Conservation (phyloP, 164 flowering plant genomes). For the Platanus orientalis region DNA sequence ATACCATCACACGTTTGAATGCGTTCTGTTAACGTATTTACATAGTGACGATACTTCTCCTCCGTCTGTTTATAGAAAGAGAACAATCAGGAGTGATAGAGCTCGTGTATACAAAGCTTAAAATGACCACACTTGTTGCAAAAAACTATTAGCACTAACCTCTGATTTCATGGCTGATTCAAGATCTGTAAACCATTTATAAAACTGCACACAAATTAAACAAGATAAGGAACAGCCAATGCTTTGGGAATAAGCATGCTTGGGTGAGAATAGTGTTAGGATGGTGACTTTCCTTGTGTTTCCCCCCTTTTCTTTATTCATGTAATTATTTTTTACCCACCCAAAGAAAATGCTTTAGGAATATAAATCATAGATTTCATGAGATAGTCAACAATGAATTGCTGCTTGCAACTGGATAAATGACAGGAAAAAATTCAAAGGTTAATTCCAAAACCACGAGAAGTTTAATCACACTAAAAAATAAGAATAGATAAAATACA, state of each 20-base stretch:
- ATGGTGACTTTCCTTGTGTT: too few species aligned
- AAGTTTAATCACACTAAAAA: too few species aligned
- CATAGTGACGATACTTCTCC: conserved; percentile 92
- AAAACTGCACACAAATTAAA: conserved; percentile 54
- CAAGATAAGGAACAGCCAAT: conserved; percentile 1
- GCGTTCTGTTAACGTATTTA: conserved; percentile 68
- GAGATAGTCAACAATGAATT: too few species aligned
- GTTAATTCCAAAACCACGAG: too few species aligned
- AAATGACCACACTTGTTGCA: background rate
- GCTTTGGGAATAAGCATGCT: background rate
- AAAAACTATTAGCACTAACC: conserved; percentile 42
- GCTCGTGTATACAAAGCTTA: conserved; percentile 3
- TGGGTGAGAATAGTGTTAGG: too few species aligned
- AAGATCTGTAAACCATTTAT: conserved; percentile 95
- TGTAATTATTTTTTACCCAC: too few species aligned
- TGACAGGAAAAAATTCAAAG: too few species aligned
- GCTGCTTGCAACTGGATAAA: too few species aligned
- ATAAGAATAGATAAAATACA: too few species aligned
- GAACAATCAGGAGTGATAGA: conserved; percentile 13
- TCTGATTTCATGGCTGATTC: conserved; percentile 96
- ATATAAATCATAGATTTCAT: too few species aligned
- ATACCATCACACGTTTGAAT: conserved; percentile 90
- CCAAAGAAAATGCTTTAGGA: too few species aligned
- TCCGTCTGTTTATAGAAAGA: conserved; percentile 60
- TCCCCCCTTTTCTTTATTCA: too few species aligned